These are phyloP conservation scores for Leishmania mexicana DNA, from an alignment of 208 protist genomes.

Conservation along the genomic window DNA sequence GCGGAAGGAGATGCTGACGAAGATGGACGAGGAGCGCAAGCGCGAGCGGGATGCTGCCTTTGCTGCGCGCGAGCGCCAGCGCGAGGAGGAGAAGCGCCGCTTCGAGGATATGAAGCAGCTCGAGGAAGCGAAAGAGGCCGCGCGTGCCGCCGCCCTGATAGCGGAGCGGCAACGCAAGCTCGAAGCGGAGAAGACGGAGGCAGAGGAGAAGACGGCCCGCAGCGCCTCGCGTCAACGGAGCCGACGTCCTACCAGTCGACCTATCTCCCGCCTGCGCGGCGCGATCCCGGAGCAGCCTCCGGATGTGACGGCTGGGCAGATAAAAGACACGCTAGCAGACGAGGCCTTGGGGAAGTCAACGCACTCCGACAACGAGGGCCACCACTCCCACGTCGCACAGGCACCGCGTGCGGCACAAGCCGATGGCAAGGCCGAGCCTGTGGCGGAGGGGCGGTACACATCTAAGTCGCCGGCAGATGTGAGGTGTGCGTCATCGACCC, in stretches of 20 bases:
- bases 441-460: neutral
- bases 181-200: slow-evolving; percentile 20
- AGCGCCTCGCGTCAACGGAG: slow-evolving; percentile 44
- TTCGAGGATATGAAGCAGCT: slow-evolving; percentile 36
- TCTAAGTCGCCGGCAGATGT: neutral
- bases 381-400: neutral
- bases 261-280: slow-evolving; percentile 42
- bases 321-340: slow-evolving; percentile 51
- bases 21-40: slow-evolving; percentile 49
- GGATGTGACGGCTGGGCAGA: slow-evolving; percentile 48
- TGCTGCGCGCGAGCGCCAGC: slow-evolving; percentile 35
- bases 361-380: neutral
- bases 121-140: slow-evolving; percentile 50
- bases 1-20: slow-evolving; percentile 33
- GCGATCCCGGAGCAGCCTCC: slow-evolving; percentile 73
- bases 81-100: slow-evolving; percentile 42
- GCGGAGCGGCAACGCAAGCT: slow-evolving; percentile 33
- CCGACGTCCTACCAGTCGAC: slow-evolving; percentile 47
- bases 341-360: slow-evolving; percentile 19
- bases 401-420: neutral
- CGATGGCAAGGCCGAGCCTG: neutral
- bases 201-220: slow-evolving; percentile 25
- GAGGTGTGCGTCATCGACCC: neutral
- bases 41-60: slow-evolving; percentile 32
- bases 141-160: slow-evolving; percentile 42